These are phyloP conservation scores for Kingdonia uniflora DNA, from an alignment of 164 flowering plant genomes.

Conservation along the genomic window DNA sequence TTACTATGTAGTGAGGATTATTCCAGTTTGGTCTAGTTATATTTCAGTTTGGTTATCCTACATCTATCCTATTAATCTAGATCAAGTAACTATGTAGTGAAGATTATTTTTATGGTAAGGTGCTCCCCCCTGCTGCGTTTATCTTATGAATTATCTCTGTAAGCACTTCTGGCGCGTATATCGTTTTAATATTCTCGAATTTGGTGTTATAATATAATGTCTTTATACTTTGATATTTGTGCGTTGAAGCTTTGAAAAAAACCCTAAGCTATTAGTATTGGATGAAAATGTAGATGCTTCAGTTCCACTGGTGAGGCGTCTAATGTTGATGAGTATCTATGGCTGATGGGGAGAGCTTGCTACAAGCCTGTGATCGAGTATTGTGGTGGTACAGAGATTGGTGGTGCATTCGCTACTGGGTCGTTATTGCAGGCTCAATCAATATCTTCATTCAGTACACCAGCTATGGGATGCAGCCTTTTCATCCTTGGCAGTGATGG, in stretches of 20 bases:
- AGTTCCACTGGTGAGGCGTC: constrained; percentile 96
- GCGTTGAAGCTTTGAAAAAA: no score
- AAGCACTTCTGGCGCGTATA: no score
- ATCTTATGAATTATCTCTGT: no score
- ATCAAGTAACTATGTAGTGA: no score
- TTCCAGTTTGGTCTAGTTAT: no score
- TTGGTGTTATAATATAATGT: no score
- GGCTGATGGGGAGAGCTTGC: constrained; percentile 87
- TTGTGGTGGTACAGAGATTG: constrained; percentile 98
- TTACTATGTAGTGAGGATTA: no score
- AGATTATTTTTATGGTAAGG: no score
- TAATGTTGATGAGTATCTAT: constrained; percentile 79
- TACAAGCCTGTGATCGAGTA: constrained; percentile 93
- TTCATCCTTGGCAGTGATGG: constrained; percentile 71
- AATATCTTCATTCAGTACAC: constrained; percentile 90
- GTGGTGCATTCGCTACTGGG: constrained; percentile 85
- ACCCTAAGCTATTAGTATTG: constrained; percentile 7
- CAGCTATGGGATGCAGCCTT: constrained; percentile 80
- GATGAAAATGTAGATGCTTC: constrained; percentile 53
- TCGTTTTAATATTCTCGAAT: not conserved
- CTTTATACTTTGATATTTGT: no score
- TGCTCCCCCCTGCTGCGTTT: no score
- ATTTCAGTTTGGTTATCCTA: not conserved
- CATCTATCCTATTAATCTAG: no score
- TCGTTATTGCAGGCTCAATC: constrained; percentile 80